Evolutionary conservation across 2,329 filamentous ascomycete genomes (phyloP).

Genomic region (Sporothrix variecibatus): DNA sequence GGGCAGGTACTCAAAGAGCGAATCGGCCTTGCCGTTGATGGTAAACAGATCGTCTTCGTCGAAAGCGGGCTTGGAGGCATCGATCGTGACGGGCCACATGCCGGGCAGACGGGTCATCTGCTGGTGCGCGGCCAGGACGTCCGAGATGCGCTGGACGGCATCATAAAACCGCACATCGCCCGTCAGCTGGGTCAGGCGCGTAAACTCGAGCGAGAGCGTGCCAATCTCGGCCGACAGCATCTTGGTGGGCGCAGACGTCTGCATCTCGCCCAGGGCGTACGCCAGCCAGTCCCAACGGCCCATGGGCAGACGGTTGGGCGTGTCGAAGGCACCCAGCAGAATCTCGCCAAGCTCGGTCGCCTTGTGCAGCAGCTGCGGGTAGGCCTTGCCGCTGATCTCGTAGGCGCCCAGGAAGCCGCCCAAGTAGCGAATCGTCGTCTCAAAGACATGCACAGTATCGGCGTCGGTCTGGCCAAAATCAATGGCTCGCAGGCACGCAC

Average conservation of each 20-base stretch:
- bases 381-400: slow-evolving; percentile 60
- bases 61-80: slow-evolving; percentile 57
- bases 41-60: slow-evolving; percentile 56
- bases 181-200: slow-evolving; percentile 64
- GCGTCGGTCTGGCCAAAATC: slow-evolving; percentile 59
- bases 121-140: slow-evolving; percentile 57
- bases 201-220: slow-evolving; percentile 63
- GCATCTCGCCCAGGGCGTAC: slow-evolving; percentile 45
- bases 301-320: slow-evolving; percentile 66
- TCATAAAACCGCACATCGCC: slow-evolving; percentile 63
- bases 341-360: slow-evolving; percentile 64
- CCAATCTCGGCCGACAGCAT: slow-evolving; percentile 55
- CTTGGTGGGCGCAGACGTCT: slow-evolving; percentile 45
- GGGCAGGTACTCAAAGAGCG: slow-evolving; percentile 65
- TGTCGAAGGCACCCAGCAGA: slow-evolving; percentile 68
- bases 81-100: slow-evolving; percentile 61
- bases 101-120: slow-evolving; percentile 58
- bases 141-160: slow-evolving; percentile 58
- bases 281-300: slow-evolving; percentile 58
- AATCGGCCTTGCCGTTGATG: slow-evolving; percentile 59
- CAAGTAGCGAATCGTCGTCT: slow-evolving; percentile 71
- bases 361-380: slow-evolving; percentile 59
- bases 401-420: slow-evolving; percentile 71
- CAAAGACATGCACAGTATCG: slow-evolving; percentile 64
- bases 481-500: slow-evolving; percentile 59